Conservation (phyloP, 805 yeast species). For the Wickerhamiella musiphila region DNA sequence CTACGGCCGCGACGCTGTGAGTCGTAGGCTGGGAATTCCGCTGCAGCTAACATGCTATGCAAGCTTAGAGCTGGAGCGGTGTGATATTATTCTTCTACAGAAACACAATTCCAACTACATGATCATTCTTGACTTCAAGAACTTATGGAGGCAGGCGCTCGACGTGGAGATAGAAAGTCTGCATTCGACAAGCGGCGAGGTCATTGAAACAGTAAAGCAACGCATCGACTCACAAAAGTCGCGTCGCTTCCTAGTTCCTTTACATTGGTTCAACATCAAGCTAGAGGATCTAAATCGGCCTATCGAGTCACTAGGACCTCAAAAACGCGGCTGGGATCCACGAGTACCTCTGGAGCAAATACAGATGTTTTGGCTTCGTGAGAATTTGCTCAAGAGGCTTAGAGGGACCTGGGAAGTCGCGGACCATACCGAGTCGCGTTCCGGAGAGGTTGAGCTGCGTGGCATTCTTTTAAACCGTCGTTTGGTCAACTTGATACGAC, state of each 20-base stretch:
- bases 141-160: conserved; percentile 50
- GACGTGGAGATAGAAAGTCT: conserved; percentile 17
- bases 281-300: conserved; percentile 29
- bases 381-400: conserved; percentile 39
- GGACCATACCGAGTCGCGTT: conserved; percentile 14
- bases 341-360: conserved; percentile 38
- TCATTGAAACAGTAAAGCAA: conserved; percentile 2
- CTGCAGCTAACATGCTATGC: conserved; percentile 53
- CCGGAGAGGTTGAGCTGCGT: conserved; percentile 50
- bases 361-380: conserved; percentile 69
- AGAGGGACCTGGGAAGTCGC: conserved; percentile 44
- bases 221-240: conserved; percentile 26
- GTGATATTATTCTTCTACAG: conserved; percentile 40
- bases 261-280: conserved; percentile 34
- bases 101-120: conserved; percentile 27
- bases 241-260: conserved; percentile 52
- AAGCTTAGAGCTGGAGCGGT: conserved; percentile 55
- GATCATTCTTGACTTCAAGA: conserved; percentile 59
- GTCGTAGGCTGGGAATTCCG: conserved; percentile 49
- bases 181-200: conserved; percentile 2
- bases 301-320: conserved; percentile 54
- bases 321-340: conserved; percentile 45
- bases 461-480: conserved; percentile 41
- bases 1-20: conserved; percentile 26
- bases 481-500: conserved; percentile 37